These are phyloP conservation scores for Pterocarpus santalinus DNA, from an alignment of 306 rosid species.

Conservation along the genomic window DNA sequence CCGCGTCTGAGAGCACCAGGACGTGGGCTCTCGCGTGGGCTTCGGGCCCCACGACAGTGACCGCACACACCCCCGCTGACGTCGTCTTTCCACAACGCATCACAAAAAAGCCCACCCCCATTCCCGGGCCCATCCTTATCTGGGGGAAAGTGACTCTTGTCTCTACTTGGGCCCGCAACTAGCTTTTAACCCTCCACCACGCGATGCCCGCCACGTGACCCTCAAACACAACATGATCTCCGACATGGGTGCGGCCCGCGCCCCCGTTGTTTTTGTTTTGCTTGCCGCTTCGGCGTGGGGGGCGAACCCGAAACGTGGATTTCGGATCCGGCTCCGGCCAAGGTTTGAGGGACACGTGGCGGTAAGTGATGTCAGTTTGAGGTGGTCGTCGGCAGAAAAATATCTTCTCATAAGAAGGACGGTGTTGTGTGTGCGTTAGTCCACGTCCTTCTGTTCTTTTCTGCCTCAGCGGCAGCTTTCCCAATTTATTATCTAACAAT, in stretches of 20 bases:
- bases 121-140: constrained; percentile 52
- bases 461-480: no score
- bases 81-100: constrained; percentile 9
- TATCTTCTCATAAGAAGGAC: constrained; percentile 9
- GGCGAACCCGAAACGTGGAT: constrained; percentile 26
- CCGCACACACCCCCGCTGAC: constrained; percentile 31
- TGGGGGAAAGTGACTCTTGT: constrained; percentile 41
- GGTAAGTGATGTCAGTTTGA: background rate
- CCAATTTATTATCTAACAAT: no score
- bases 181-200: constrained; percentile 26
- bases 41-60: constrained; percentile 47
- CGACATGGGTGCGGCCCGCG: constrained; percentile 27
- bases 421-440: background rate
- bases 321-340: background rate
- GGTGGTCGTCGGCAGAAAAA: constrained; percentile 43
- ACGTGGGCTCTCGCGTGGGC: constrained; percentile 57
- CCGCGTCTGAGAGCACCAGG: constrained; percentile 49
- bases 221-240: background rate
- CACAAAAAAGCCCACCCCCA: constrained; percentile 45
- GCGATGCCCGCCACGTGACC: constrained; percentile 42
- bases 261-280: background rate
- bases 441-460: no score
- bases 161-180: constrained; percentile 43
- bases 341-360: constrained; percentile 43
- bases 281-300: constrained; percentile 24